Conservation (phyloP, 148 eudicot species). For the Mesembryanthemum crystallinum region DNA sequence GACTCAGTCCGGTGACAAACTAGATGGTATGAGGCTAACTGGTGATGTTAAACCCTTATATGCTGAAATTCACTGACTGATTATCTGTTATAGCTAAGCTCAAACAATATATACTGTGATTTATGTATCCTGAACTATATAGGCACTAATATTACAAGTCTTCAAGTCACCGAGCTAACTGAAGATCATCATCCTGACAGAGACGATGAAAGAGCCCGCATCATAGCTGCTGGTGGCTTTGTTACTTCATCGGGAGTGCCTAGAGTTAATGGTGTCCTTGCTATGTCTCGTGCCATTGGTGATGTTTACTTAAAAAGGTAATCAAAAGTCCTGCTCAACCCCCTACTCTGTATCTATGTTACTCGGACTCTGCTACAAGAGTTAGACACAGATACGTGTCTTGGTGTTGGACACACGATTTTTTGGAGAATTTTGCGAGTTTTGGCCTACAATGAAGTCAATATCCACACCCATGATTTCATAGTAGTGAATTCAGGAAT, state of each 20-base stretch:
- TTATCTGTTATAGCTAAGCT: background rate
- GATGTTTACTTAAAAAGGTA: slow-evolving; percentile 43
- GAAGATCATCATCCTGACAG: slow-evolving; percentile 27
- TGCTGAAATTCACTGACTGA: background rate
- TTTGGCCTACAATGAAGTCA: too few relatives aligned
- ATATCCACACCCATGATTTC: too few relatives aligned
- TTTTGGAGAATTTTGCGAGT: too few relatives aligned
- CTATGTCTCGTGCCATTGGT: slow-evolving; percentile 52
- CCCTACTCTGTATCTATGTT: background rate
- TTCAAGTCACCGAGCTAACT: slow-evolving; percentile 16
- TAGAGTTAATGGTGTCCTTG: slow-evolving; percentile 55
- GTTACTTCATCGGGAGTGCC: slow-evolving; percentile 36
- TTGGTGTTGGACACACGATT: too few relatives aligned
- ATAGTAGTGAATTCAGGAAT: too few relatives aligned
- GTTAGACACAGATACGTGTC: too few relatives aligned
- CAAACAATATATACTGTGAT: background rate
- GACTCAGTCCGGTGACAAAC: background rate
- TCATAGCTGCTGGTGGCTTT: slow-evolving; percentile 21
- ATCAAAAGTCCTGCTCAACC: background rate
- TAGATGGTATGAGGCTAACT: slow-evolving; percentile 1
- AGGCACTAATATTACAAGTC: background rate
- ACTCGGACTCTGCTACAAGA: too few relatives aligned
- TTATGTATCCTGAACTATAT: background rate
- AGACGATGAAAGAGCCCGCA: slow-evolving; percentile 20
- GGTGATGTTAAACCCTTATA: background rate